These are phyloP conservation scores for Dittrichia graveolens DNA, from an alignment of 129 eudicot genomes.

Conservation along the genomic window DNA sequence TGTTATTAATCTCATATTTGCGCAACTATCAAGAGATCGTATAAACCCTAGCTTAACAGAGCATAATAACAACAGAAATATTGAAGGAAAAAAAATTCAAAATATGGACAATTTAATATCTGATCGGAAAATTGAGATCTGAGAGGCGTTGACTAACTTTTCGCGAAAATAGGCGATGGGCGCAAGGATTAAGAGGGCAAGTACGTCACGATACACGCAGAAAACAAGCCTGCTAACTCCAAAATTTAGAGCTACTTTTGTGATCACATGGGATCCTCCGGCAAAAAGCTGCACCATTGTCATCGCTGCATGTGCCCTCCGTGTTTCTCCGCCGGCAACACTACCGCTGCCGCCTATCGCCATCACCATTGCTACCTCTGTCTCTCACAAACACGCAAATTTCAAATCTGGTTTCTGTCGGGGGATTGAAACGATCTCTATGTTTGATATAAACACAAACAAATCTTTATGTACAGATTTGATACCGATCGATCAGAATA, in stretches of 20 bases:
- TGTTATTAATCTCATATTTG: neutral
- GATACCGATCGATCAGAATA: conserved; percentile 21
- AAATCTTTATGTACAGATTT: conserved; percentile 7
- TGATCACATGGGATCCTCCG: conserved; percentile 89
- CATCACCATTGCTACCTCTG: conserved; percentile 39
- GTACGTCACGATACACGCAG: conserved; percentile 77
- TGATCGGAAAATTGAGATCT: conserved; percentile 15
- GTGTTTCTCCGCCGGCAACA: conserved; percentile 43
- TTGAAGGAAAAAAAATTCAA: neutral
- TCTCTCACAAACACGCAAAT: neutral
- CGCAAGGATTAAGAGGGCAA: conserved; percentile 78
- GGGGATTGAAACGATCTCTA: neutral
- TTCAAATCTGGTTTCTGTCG: conserved; percentile 5
- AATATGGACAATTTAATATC: neutral
- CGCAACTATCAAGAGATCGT: neutral
- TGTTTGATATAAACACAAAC: conserved; percentile 15
- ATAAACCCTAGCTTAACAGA: neutral
- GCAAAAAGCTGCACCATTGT: conserved; percentile 68
- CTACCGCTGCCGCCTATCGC: conserved; percentile 34
- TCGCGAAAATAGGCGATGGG: conserved; percentile 78
- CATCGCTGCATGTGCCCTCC: conserved; percentile 82
- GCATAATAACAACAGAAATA: neutral
- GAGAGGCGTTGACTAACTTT: conserved; percentile 46
- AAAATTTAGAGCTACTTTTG: conserved; percentile 81
- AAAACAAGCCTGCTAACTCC: conserved; percentile 82